Evolutionary conservation across 306 rosid species (phyloP).

Genomic region (Canavalia ensiformis): DNA sequence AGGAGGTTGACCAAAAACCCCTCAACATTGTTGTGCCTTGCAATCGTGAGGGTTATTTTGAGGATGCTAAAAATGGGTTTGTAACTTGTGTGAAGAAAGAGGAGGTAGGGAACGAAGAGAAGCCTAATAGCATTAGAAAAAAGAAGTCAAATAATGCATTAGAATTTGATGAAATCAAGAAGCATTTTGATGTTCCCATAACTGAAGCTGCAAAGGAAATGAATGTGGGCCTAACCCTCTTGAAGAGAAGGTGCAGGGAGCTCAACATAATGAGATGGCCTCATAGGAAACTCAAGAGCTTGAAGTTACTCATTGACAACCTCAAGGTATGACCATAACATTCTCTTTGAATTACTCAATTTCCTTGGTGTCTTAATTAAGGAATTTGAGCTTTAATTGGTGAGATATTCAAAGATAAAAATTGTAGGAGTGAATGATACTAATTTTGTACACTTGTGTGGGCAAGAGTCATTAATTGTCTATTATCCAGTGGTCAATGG

Average conservation of each 20-base stretch:
- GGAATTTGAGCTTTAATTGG: neutral
- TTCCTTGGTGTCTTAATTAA: neutral
- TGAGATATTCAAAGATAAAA: neutral
- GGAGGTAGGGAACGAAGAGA: neutral
- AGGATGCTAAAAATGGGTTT: slow-evolving; percentile 38
- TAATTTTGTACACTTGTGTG: neutral
- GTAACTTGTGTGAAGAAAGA: slow-evolving; percentile 38
- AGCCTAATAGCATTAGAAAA: neutral
- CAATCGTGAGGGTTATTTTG: neutral
- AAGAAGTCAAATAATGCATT: slow-evolving; percentile 2
- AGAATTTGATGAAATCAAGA: slow-evolving; percentile 52
- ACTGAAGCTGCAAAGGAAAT: slow-evolving; percentile 72
- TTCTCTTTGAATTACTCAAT: neutral
- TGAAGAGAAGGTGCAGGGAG: slow-evolving; percentile 85
- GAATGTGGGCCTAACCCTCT: slow-evolving; percentile 74
- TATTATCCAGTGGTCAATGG: neutral
- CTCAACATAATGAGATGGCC: slow-evolving; percentile 91
- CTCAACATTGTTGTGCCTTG: slow-evolving; percentile 1
- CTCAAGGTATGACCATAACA: slow-evolving; percentile 59
- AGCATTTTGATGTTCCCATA: slow-evolving; percentile 69
- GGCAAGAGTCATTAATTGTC: neutral
- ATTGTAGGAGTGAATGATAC: neutral
- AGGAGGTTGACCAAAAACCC: slow-evolving; percentile 51
- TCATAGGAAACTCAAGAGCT: slow-evolving; percentile 82
- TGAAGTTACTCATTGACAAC: slow-evolving; percentile 66